These are phyloP conservation scores for Cryphonectria parasitica DNA, from an alignment of 2,329 filamentous ascomycete genomes.

Conservation along the genomic window DNA sequence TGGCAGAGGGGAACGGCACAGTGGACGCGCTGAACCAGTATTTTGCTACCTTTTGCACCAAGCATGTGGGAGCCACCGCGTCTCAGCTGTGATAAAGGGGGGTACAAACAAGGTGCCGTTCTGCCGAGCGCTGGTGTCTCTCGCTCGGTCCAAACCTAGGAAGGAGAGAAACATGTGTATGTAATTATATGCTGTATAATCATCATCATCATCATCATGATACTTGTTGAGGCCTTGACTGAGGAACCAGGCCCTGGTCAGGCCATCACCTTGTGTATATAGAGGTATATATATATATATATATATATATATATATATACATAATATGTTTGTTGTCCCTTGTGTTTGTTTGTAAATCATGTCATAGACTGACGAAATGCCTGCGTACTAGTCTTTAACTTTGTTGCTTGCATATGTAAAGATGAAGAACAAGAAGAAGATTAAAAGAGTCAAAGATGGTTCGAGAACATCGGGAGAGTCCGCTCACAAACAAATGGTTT, in stretches of 20 bases:
- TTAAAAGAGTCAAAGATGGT: not conserved
- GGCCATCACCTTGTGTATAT: not conserved
- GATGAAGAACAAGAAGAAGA: not conserved
- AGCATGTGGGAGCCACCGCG: constrained; percentile 51
- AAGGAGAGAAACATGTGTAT: not conserved
- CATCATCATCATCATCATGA: not conserved
- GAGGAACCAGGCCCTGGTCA: not conserved
- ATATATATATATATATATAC: not conserved
- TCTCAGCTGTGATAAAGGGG: constrained; percentile 42
- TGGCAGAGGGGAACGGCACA: constrained; percentile 78
- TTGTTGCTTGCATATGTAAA: not conserved
- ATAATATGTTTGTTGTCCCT: not conserved
- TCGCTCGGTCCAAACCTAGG: not conserved
- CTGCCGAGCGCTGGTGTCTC: not conserved
- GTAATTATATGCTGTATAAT: not conserved
- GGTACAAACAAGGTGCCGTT: not conserved
- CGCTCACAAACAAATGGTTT: not conserved
- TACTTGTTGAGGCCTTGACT: not conserved
- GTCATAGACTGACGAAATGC: not conserved
- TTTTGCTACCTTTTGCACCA: constrained; percentile 74
- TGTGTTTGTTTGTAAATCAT: not conserved
- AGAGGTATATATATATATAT: not conserved
- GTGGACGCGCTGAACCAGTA: constrained; percentile 83
- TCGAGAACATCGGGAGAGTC: not conserved
- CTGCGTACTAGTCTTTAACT: not conserved